Evolutionary conservation across 345 rosid species (phyloP).

Genomic region (Populus alba): DNA sequence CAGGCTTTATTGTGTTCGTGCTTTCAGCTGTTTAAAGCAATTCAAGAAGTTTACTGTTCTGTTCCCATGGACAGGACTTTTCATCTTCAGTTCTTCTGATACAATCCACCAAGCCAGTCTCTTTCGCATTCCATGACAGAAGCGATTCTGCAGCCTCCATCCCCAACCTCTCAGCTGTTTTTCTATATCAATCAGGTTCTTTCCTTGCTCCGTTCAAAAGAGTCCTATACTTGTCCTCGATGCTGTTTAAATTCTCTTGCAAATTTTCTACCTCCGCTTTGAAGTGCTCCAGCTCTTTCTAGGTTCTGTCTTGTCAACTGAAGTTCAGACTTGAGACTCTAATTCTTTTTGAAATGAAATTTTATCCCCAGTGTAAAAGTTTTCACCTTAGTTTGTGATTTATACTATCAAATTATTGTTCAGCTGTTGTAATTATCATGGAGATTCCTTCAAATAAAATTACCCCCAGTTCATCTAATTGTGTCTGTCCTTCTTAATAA

Average conservation of each 20-base stretch:
- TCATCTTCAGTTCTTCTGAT: conserved; percentile 77
- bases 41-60: conserved; percentile 46
- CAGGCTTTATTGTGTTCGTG: conserved; percentile 24
- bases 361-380: conserved; percentile 8
- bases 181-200: conserved; percentile 51
- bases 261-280: conserved; percentile 34
- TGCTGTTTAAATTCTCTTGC: conserved; percentile 30
- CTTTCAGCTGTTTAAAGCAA: conserved; percentile 45
- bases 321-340: conserved; percentile 40
- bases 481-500: no score
- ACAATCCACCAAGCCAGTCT: conserved; percentile 58
- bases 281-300: conserved; percentile 42
- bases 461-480: no score
- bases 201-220: conserved; percentile 41
- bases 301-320: conserved; percentile 28
- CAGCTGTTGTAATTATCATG: no score
- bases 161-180: conserved; percentile 60
- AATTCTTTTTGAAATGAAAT: conserved; percentile 16
- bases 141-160: conserved; percentile 76
- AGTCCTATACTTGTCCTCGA: conserved; percentile 29
- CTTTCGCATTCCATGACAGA: conserved; percentile 76
- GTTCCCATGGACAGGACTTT: conserved; percentile 45
- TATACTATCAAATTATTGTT: no score
- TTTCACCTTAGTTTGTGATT: no score
- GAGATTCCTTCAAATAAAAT: no score